Evolutionary conservation across 2,329 filamentous ascomycete species (phyloP).

Genomic region (Ophiocordyceps unilateralis): DNA sequence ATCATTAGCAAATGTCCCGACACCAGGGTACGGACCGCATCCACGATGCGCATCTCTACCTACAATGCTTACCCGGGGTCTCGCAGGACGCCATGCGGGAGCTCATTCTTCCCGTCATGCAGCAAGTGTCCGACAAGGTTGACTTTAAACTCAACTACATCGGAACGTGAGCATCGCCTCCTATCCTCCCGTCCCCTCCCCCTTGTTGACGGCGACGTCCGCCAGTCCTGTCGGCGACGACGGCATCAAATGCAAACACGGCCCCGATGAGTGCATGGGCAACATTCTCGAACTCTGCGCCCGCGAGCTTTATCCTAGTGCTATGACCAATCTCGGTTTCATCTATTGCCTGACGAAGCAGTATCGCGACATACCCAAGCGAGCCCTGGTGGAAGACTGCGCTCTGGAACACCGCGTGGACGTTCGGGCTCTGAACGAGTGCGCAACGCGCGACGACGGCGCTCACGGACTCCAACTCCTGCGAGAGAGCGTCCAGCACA

Average conservation of each 20-base stretch:
- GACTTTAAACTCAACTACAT: conserved; percentile 87
- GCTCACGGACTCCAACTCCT: conserved; percentile 52
- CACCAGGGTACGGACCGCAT: conserved; percentile 34
- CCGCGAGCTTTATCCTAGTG: conserved; percentile 62
- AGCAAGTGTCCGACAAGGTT: conserved; percentile 63
- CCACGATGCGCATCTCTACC: background rate
- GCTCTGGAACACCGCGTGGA: conserved; percentile 82
- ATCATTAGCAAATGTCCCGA: conserved; percentile 98
- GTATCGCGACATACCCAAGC: conserved; percentile 61
- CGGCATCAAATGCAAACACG: conserved; percentile 77
- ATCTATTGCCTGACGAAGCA: conserved; percentile 72
- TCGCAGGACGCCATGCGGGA: conserved; percentile 55
- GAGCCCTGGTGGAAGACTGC: conserved; percentile 67
- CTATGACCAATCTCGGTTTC: conserved; percentile 81
- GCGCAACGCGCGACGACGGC: conserved; percentile 61
- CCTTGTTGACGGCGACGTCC: background rate
- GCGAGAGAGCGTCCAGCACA: conserved; percentile 48
- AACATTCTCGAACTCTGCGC: conserved; percentile 93
- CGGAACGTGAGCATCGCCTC: conserved; percentile 41
- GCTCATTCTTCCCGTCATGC: conserved; percentile 75
- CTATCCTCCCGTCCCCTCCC: background rate
- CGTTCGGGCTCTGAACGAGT: conserved; percentile 65
- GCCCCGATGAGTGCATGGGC: conserved; percentile 74
- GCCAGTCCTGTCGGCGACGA: conserved; percentile 54
- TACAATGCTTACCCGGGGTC: background rate